Base-by-base conservation (phyloP, 2,329 filamentous ascomycete genomes). In the Exophiala spinifera region DNA sequence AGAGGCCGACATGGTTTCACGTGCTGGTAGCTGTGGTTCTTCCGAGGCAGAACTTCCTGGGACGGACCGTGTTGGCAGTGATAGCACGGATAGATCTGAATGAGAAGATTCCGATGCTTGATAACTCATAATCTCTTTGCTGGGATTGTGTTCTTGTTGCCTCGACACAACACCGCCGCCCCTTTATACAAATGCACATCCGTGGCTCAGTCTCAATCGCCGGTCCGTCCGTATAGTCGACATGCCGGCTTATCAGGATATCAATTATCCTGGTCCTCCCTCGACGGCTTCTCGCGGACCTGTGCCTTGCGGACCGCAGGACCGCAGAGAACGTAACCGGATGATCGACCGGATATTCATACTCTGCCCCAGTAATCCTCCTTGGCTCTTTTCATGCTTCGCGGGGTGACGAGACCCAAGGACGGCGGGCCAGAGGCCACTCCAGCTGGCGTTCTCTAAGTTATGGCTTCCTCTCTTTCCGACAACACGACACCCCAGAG, bases 51-150 rank as follows among this genome's bases (percentile, higher is more conserved):
- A 17, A 14, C 45, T n/a, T 34, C 19, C 45, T 17, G 45, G 20
- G 10, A 15, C 45, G 15, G 45, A 17, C 4, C 45, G 21, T 17
- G 45, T 34, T 15, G 45, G 25, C 13, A 47, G 23, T 3, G 23
- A 36, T 21, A 47, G 14, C 21, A 47, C 28, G 17, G 45, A 47
- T 8, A 34, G 21, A 31, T 47, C 45, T 47, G 21, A 47, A 10
- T 6, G 7, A 31, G 7, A 47, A 28, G 44, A 47, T 15, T 17
- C 15, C 2, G 44, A 47, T 17, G n/a, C 44, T 33, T 33, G 20
- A 28, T n/a, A 13, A 14, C 20, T 28, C 44, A 47, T 47, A 19
- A 39, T 39, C 5, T 3, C 11, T n/a, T n/a, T n/a, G n/a, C n/a
- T n/a, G n/a, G n/a, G n/a, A n/a, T n/a, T n/a, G n/a, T n/a, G n/a